Evolutionary conservation across 108 stramenopile genomes (phyloP).

Genomic region (Nitzschia sp.): DNA sequence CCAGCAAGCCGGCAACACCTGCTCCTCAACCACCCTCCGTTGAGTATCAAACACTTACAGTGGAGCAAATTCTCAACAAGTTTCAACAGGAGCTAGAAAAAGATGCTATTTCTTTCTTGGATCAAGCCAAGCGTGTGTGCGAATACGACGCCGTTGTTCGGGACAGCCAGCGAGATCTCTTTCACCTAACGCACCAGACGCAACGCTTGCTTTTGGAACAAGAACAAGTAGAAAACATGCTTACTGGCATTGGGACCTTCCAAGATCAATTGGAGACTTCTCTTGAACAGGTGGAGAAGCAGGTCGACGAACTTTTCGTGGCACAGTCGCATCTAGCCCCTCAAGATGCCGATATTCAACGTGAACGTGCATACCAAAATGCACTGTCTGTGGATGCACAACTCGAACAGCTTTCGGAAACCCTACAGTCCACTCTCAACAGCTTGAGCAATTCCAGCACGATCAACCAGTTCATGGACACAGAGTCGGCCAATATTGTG

Average conservation of each 20-base stretch:
- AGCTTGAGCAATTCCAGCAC: constrained; percentile 50
- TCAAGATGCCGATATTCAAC: constrained; percentile 71
- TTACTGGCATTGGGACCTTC: constrained; percentile 58
- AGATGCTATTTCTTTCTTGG: constrained; percentile 59
- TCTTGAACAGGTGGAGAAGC: constrained; percentile 55
- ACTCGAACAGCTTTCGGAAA: constrained; percentile 44
- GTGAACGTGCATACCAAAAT: constrained; percentile 64
- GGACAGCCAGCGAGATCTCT: constrained; percentile 61
- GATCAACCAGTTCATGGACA: constrained; percentile 34
- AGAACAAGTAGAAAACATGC: constrained; percentile 56
- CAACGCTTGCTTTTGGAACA: constrained; percentile 62
- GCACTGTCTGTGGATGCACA: constrained; percentile 52
- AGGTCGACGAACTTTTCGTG: constrained; percentile 72
- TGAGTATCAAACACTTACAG: constrained; percentile 77
- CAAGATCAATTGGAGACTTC: constrained; percentile 62
- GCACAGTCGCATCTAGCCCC: constrained; percentile 54
- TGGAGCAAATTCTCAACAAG: constrained; percentile 81
- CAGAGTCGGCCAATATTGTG: constrained; percentile 14
- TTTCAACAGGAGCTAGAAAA: constrained; percentile 77
- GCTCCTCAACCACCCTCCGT: constrained; percentile 53
- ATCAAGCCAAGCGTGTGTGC: constrained; percentile 77
- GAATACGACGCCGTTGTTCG: constrained; percentile 77
- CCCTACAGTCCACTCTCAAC: constrained; percentile 44
- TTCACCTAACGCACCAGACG: constrained; percentile 52
- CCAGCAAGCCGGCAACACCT: constrained; percentile 9